phyloP scores from a whole-genome alignment of 768 basidiomycete species.

The Hydnomerulius pinastri region DNA sequence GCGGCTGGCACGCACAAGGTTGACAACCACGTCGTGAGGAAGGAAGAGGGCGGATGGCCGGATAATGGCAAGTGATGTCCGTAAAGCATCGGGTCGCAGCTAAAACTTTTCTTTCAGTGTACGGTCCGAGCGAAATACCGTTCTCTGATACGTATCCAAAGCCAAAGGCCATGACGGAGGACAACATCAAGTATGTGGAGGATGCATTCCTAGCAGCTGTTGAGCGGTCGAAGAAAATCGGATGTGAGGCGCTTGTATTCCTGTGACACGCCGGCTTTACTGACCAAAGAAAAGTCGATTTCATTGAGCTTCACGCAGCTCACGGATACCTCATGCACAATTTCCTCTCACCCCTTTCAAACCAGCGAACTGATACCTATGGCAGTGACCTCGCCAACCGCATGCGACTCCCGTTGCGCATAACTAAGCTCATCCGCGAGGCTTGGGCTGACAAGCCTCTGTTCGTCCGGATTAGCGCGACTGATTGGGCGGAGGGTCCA shows the following conservation, averaged over 20 bases:
- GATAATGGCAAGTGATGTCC: constrained; percentile 46
- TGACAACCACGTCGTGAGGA: constrained; percentile 37
- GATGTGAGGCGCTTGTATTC: constrained; percentile 46
- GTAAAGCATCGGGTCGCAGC: background rate
- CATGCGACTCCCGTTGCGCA: constrained; percentile 61
- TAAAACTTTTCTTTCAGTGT: constrained; percentile 43
- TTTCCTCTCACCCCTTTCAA: constrained; percentile 77
- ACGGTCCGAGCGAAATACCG: constrained; percentile 58
- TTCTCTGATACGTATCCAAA: constrained; percentile 52
- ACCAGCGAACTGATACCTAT: constrained; percentile 68
- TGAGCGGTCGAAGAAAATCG: constrained; percentile 56
- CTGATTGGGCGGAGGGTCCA: constrained; percentile 62
- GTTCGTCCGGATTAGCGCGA: constrained; percentile 69
- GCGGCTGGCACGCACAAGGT: constrained; percentile 33
- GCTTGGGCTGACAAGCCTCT: constrained; percentile 67
- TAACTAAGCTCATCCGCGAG: constrained; percentile 53
- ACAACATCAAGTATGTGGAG: constrained; percentile 56
- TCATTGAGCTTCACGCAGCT: constrained; percentile 72
- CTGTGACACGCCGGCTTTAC: background rate
- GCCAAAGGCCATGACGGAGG: constrained; percentile 60
- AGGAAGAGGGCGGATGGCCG: constrained; percentile 71
- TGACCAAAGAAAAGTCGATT: constrained; percentile 50
- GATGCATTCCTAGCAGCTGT: constrained; percentile 60
- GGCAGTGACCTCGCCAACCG: constrained; percentile 78
- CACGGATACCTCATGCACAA: constrained; percentile 64